These are phyloP conservation scores for Xylaria sp. DNA, from an alignment of 2,329 filamentous ascomycete genomes.

Conservation along the genomic window DNA sequence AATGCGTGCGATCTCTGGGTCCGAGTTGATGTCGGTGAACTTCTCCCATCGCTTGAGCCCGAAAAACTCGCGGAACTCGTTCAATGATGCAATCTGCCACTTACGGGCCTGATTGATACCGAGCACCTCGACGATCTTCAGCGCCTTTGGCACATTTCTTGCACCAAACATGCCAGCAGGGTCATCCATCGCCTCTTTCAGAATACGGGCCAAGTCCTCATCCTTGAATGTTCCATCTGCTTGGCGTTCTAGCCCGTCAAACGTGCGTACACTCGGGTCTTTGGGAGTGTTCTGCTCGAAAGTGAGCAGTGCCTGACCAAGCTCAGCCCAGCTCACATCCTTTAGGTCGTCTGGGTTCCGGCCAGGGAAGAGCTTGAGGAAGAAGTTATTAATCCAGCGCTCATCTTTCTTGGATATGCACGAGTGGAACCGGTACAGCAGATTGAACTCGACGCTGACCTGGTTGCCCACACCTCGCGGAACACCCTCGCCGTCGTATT, in stretches of 20 bases:
- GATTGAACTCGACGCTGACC: constrained; percentile 71
- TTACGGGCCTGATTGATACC: constrained; percentile 66
- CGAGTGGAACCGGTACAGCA: constrained; percentile 70
- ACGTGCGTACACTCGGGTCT: constrained; percentile 54
- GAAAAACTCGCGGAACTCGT: constrained; percentile 70
- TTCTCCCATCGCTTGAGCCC: constrained; percentile 60
- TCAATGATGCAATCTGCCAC: constrained; percentile 66
- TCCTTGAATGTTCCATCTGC: constrained; percentile 60
- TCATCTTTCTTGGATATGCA: constrained; percentile 66
- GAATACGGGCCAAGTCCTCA: constrained; percentile 60
- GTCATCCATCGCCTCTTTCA: constrained; percentile 65
- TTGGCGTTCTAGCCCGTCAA: constrained; percentile 54
- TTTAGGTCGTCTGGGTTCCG: constrained; percentile 32
- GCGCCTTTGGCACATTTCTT: constrained; percentile 61
- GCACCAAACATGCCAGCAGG: constrained; percentile 65
- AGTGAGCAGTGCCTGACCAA: constrained; percentile 28
- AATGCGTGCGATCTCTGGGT: constrained; percentile 59
- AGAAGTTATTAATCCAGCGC: constrained; percentile 63
- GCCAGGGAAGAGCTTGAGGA: constrained; percentile 51
- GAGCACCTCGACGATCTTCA: constrained; percentile 66
- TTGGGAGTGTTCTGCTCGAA: constrained; percentile 49
- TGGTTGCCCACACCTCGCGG: constrained; percentile 67
- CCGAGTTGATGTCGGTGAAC: constrained; percentile 64
- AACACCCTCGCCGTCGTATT: constrained; percentile 51
- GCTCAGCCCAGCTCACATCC: constrained; percentile 32